These are phyloP conservation scores for Magnusiomyces paraingens DNA, from an alignment of 1,139 yeast species.

Conservation along the genomic window DNA sequence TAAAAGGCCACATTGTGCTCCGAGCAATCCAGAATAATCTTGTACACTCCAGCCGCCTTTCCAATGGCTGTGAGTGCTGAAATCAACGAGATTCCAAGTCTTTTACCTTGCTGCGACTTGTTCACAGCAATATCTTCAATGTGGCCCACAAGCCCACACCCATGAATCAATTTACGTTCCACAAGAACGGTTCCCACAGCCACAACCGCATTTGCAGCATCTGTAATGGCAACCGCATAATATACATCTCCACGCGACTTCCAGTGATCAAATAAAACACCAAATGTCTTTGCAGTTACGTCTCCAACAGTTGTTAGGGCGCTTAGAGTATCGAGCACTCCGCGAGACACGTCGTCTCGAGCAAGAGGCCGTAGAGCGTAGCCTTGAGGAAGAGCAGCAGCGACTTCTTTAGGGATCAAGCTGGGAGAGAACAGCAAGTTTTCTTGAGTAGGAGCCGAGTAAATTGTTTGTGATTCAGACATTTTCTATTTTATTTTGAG, in stretches of 20 bases:
- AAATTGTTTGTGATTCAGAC: no score
- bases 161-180: constrained; percentile 55
- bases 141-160: constrained; percentile 83
- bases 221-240: constrained; percentile 48
- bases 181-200: constrained; percentile 42
- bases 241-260: constrained; percentile 39
- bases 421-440: constrained; percentile 24
- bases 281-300: constrained; percentile 39
- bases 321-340: constrained; percentile 45
- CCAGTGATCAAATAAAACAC: constrained; percentile 45
- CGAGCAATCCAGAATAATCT: constrained; percentile 84
- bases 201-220: constrained; percentile 31
- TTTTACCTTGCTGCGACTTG: constrained; percentile 70
- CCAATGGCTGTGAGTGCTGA: constrained; percentile 57
- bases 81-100: constrained; percentile 66
- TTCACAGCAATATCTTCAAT: constrained; percentile 91
- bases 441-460: constrained; percentile 1
- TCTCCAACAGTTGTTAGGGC: constrained; percentile 58
- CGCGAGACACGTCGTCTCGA: constrained; percentile 42
- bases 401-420: constrained; percentile 27
- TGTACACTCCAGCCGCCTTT: constrained; percentile 62
- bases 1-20: constrained; percentile 76
- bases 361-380: constrained; percentile 46
- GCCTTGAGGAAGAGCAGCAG: constrained; percentile 42
- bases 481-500: no score